Conservation (phyloP, 75 land plant species). For the Sequoiadendron giganteum region DNA sequence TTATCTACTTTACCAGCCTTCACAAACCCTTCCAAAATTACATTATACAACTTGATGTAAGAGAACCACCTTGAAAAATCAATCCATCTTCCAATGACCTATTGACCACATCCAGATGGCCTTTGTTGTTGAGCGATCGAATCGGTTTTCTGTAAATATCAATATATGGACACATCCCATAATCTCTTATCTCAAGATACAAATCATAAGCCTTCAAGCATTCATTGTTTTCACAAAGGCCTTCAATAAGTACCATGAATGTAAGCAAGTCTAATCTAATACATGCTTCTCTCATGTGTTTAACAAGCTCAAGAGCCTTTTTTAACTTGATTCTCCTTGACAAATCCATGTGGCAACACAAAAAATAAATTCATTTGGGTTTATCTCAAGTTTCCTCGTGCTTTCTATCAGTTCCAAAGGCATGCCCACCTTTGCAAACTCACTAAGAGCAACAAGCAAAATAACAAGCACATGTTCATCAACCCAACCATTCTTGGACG, state of each 20-base stretch:
- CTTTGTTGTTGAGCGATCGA: conserved; percentile 14
- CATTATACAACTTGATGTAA: conserved; percentile 32
- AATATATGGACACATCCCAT: conserved; percentile 33
- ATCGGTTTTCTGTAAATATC: conserved; percentile 30
- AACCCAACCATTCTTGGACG: conserved; percentile 32
- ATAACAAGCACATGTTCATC: conserved; percentile 40
- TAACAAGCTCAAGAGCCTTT: conserved; percentile 45
- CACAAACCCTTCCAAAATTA: conserved; percentile 38
- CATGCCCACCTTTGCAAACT: conserved; percentile 48
- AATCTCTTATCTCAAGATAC: conserved; percentile 35
- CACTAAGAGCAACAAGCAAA: conserved; percentile 36
- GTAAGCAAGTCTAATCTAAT: conserved; percentile 25
- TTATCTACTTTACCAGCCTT: conserved; percentile 23
- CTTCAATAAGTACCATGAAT: conserved; percentile 46
- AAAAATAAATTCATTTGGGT: conserved; percentile 30
- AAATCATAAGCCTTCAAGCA: conserved; percentile 29
- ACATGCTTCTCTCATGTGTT: conserved; percentile 35
- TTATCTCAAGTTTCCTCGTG: conserved; percentile 25
- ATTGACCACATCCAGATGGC: conserved; percentile 16
- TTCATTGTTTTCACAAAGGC: conserved; percentile 42
- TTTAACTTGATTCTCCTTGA: conserved; percentile 33
- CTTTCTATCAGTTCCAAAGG: conserved; percentile 40
- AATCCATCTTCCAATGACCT: conserved; percentile 6
- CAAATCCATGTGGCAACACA: conserved; percentile 54
- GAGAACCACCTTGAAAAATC: not conserved